A percentile compares a stretch with the other conserved stretches of the same genome.
Evolutionary conservation across 495 filamentous ascomycete genomes (phyloP).

Genomic region (Chaetomium tenue): DNA sequence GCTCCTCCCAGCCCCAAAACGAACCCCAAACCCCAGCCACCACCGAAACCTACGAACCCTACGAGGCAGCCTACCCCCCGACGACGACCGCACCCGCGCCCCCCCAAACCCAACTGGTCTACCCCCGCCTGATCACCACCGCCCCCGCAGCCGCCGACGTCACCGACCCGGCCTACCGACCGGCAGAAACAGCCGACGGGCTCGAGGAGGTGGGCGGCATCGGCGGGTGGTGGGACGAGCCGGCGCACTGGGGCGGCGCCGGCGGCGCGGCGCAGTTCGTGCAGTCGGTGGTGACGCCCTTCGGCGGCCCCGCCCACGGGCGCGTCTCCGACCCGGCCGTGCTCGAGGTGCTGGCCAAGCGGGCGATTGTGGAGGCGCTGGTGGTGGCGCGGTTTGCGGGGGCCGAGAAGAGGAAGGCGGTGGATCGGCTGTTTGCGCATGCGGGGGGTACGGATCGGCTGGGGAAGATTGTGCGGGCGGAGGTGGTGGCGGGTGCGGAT

Average conservation of each 20-base stretch:
- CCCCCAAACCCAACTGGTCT: slow-evolving; percentile 28
- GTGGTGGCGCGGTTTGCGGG: slow-evolving; percentile 46
- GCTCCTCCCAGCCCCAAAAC: not conserved
- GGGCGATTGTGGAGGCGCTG: slow-evolving; percentile 61
- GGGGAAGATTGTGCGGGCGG: slow-evolving; percentile 18
- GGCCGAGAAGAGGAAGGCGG: slow-evolving; percentile 25
- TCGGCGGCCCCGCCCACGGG: slow-evolving; percentile 37
- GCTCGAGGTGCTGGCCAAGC: slow-evolving; percentile 51
- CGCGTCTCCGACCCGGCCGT: slow-evolving; percentile 41
- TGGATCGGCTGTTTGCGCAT: slow-evolving; percentile 15
- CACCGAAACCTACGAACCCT: not conserved
- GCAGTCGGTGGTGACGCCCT: slow-evolving; percentile 39
- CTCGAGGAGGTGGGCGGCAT: slow-evolving; percentile 58
- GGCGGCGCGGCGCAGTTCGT: slow-evolving; percentile 3
- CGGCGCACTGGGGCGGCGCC: slow-evolving; percentile 42
- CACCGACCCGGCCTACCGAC: slow-evolving; percentile 50
- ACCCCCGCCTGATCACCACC: slow-evolving; percentile 15
- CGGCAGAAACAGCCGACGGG: slow-evolving; percentile 57
- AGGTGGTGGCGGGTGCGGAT: slow-evolving; percentile 22
- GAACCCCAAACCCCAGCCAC: not conserved
- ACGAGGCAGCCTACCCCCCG: slow-evolving; percentile 2
- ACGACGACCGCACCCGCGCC: not conserved
- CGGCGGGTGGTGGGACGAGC: slow-evolving; percentile 50
- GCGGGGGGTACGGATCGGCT: slow-evolving; percentile 12
- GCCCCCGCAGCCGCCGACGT: slow-evolving; percentile 31